Evolutionary conservation across 768 basidiomycete species (phyloP).

Genomic region (Artomyces pyxidatus): DNA sequence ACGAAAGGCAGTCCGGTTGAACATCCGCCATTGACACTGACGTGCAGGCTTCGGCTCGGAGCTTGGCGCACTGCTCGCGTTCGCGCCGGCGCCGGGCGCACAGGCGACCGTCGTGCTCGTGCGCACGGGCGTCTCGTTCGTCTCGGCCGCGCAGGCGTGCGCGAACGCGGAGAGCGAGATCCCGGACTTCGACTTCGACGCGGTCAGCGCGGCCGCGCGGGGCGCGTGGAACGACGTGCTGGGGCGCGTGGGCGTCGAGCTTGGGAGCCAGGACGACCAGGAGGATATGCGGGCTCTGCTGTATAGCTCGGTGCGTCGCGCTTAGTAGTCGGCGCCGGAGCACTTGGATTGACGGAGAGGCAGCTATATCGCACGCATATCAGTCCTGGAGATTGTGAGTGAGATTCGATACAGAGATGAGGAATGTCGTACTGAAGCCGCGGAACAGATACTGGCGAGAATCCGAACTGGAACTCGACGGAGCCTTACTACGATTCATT

Average conservation of each 20-base stretch:
- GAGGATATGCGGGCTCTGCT: conserved; percentile 43
- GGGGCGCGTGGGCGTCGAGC: conserved; percentile 43
- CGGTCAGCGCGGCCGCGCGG: conserved; percentile 33
- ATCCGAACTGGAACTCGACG: conserved; percentile 52
- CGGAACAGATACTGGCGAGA: conserved; percentile 49
- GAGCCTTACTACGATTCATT: conserved; percentile 64
- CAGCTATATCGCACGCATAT: conserved; percentile 56
- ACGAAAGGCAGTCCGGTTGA: too few species aligned
- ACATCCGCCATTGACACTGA: background rate
- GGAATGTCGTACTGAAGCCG: too few species aligned
- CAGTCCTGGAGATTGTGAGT: conserved; percentile 55
- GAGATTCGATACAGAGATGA: too few species aligned
- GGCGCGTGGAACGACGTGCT: conserved; percentile 52
- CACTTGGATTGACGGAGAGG: too few species aligned
- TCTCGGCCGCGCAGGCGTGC: conserved; percentile 54
- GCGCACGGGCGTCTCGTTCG: conserved; percentile 58
- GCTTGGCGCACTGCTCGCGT: conserved; percentile 26
- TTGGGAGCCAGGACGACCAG: conserved; percentile 31
- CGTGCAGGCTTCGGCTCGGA: conserved; percentile 38
- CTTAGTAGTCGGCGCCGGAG: background rate
- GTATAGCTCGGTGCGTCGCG: conserved; percentile 43
- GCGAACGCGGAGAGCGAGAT: conserved; percentile 54
- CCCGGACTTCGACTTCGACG: conserved; percentile 46
- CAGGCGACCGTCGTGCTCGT: conserved; percentile 39
- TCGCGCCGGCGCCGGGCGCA: background rate